Conservation (phyloP, 768 basidiomycete species). For the Tylopilus sp. region DNA sequence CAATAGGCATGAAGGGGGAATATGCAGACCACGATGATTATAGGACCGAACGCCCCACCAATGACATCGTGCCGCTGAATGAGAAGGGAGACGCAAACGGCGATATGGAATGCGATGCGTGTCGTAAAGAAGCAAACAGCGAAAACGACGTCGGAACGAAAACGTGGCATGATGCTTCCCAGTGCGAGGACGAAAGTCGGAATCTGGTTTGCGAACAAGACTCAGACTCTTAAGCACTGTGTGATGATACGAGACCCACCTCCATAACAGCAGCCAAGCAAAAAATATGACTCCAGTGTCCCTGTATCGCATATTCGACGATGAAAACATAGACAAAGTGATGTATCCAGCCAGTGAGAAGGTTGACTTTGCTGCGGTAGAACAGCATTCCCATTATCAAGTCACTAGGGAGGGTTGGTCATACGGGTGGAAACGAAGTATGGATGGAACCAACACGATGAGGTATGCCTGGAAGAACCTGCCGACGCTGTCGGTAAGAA, state of each 20-base stretch:
- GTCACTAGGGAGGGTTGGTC: slow-evolving; percentile 34
- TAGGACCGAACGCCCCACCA: slow-evolving; percentile 38
- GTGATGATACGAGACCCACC: slow-evolving; percentile 19
- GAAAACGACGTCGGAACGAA: slow-evolving; percentile 50
- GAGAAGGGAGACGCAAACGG: slow-evolving; percentile 33
- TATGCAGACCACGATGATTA: slow-evolving; percentile 36
- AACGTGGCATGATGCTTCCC: slow-evolving; percentile 39
- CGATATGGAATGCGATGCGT: slow-evolving; percentile 45
- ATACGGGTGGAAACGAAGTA: slow-evolving; percentile 9
- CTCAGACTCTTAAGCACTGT: neutral
- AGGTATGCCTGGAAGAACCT: slow-evolving; percentile 50
- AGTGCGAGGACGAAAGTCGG: slow-evolving; percentile 54
- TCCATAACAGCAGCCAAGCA: slow-evolving; percentile 47
- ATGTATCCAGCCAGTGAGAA: slow-evolving; percentile 56
- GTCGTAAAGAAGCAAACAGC: slow-evolving; percentile 48
- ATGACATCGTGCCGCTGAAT: slow-evolving; percentile 29
- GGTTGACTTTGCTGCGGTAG: slow-evolving; percentile 45
- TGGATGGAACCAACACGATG: slow-evolving; percentile 25
- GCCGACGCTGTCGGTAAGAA: slow-evolving; percentile 23
- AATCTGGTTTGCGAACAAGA: slow-evolving; percentile 28
- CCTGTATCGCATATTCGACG: slow-evolving; percentile 36
- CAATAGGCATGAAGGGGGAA: slow-evolving; percentile 51
- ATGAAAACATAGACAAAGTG: slow-evolving; percentile 42
- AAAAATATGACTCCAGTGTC: slow-evolving; percentile 41
- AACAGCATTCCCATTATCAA: slow-evolving; percentile 42